phyloP scores from a whole-genome alignment of 176 grass and related monocot species.

The Aegilops longissima region DNA sequence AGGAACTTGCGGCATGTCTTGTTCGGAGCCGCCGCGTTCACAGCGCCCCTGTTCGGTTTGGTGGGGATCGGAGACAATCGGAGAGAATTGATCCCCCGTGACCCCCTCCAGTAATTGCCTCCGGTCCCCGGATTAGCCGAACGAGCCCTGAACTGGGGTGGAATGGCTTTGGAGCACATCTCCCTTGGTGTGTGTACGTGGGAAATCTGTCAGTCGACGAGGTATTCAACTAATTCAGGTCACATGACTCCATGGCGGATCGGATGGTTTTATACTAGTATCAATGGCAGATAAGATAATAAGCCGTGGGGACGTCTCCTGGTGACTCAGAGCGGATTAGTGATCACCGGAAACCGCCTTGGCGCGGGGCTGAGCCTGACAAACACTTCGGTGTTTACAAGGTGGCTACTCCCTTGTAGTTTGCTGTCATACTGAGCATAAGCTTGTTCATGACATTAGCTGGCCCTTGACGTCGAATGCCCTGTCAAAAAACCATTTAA shows the following conservation, averaged over 20 bases:
- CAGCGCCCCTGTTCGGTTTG: background rate
- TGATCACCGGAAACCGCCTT: background rate
- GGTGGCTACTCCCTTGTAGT: background rate
- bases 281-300: background rate
- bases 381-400: slow-evolving; percentile 11
- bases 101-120: too few species aligned
- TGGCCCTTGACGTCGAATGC: too few species aligned
- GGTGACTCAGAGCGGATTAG: background rate
- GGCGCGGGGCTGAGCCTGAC: background rate
- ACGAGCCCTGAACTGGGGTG: background rate
- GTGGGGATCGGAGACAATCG: too few species aligned
- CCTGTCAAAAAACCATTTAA: too few species aligned
- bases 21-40: background rate
- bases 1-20: background rate
- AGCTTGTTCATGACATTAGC: too few species aligned
- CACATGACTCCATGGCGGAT: background rate
- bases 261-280: background rate
- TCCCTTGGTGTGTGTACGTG: background rate
- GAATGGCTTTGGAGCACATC: background rate
- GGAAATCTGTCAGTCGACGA: background rate
- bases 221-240: background rate
- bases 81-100: too few species aligned
- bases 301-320: too few species aligned
- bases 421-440: background rate
- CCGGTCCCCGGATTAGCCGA: too few species aligned